Base-by-base conservation (phyloP, 257 asterid species). In the Anisodus tanguticus region DNA sequence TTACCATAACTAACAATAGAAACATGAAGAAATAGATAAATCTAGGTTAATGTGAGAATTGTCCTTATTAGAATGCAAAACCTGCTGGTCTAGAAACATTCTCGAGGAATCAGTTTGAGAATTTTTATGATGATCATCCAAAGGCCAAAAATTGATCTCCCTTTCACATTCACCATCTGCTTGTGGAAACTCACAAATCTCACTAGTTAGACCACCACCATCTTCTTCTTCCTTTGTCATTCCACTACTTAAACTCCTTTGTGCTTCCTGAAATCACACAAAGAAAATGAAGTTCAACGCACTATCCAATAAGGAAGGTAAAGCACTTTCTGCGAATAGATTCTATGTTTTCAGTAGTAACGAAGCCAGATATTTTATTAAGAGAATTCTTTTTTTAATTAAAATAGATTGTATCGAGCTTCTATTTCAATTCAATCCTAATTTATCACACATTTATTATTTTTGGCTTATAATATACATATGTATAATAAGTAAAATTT, bases 211-310 rank as follows among this genome's bases (percentile, higher is more conserved):
- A 63, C 51, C 84, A 54, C 43, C 67, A 19, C 45, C 54, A 9
- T 57, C 69, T 80, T 80, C 79, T 64, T 82, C 84, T 70, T 45
- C 79, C 66, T 82, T 82, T 41, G 78, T 82, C 84, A 66, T 82
- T 82, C 35, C 84, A 45, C 84, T 58, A 2, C 51, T 82, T 70
- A 64, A 13, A 43, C 84, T 82, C 31, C 84, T 79, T 22, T 66
- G 79, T 66, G 67, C 74, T 66, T 82, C 84, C 84, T 82, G 54
- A 16, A 63, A 4, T 19, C 3, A 22, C 9, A 80, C 11, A 81
- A 15, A 35, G 1, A 4, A 80, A 39, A 80, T 8, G 8, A 8
- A 9, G 5, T 17, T 8, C 15, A 17, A 10, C 9, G 1, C 1
- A 68, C 5, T 19, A 10, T 31, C 51, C 78, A 41, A 41, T 6